Conservation (phyloP, 768 basidiomycete species). For the Pleurotus tuoliensis region DNA sequence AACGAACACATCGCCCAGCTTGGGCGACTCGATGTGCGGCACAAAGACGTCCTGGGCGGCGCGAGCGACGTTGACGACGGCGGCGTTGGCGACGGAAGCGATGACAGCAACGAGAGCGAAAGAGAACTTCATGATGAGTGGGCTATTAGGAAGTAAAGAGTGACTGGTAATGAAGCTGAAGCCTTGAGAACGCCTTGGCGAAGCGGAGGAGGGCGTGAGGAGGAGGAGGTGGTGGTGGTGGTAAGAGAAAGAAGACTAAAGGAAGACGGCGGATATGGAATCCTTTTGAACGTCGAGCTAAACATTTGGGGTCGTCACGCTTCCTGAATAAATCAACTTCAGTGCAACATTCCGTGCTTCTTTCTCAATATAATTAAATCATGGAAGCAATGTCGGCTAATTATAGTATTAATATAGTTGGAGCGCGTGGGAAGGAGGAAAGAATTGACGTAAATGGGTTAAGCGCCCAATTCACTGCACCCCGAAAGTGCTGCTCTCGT, state of each 20-base stretch:
- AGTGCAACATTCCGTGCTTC: not conserved
- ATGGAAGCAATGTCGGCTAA: no score
- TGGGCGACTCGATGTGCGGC: slow-evolving; percentile 25
- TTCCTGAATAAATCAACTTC: not conserved
- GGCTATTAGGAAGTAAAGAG: not conserved
- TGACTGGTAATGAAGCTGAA: slow-evolving; percentile 2
- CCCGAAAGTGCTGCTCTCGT: no score
- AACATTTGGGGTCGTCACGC: not conserved
- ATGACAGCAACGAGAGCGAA: slow-evolving; percentile 16
- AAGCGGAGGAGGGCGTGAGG: not conserved
- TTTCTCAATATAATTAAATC: no score
- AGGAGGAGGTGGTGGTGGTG: not conserved
- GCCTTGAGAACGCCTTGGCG: not conserved
- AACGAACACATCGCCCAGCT: slow-evolving; percentile 22
- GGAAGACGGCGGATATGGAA: not conserved
- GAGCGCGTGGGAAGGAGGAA: no score
- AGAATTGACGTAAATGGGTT: no score
- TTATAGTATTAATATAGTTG: no score
- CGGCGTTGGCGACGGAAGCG: slow-evolving; percentile 19
- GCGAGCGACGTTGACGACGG: slow-evolving; percentile 18
- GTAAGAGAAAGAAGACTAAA: not conserved
- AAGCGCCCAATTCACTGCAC: no score
- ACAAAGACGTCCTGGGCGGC: slow-evolving; percentile 25
- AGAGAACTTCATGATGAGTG: slow-evolving; percentile 6
- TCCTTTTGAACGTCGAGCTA: not conserved